A percentile compares a stretch with the other conserved stretches of the same genome.
phyloP scores from a whole-genome alignment of 257 asterid species.

The Solanum commersonii region DNA sequence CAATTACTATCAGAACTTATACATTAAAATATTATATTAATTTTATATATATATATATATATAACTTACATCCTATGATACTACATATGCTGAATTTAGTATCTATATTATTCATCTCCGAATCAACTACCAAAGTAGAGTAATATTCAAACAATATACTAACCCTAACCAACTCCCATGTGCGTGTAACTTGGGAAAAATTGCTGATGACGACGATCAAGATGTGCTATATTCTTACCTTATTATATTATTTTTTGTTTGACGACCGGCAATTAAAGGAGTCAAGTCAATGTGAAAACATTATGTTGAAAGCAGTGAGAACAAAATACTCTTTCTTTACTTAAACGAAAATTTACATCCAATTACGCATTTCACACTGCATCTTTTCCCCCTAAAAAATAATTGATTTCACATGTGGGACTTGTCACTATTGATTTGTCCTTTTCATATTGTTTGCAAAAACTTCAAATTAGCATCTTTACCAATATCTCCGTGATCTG shows the following conservation, averaged over 20 bases:
- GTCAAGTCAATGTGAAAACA: neutral
- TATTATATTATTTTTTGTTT: neutral
- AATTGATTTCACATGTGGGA: neutral
- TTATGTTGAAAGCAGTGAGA: neutral
- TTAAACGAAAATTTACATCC: neutral
- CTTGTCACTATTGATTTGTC: neutral
- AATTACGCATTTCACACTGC: neutral
- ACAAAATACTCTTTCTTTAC: neutral
- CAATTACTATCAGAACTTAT: neutral
- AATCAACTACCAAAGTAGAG: too few species aligned
- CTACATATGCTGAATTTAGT: too few species aligned
- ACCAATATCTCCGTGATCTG: neutral
- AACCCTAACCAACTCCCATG: too few species aligned
- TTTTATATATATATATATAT: too few species aligned
- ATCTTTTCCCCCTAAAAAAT: neutral
- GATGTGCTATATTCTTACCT: neutral
- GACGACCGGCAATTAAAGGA: neutral
- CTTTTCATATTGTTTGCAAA: neutral
- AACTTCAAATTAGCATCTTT: neutral
- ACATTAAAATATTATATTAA: too few species aligned
- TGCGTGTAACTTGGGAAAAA: too few species aligned
- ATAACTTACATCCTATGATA: too few species aligned
- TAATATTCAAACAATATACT: too few species aligned
- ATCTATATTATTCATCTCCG: too few species aligned
- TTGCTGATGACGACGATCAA: neutral